A percentile compares a stretch with the other conserved stretches of the same genome.
phyloP scores from a whole-genome alignment of 1,284 basidiomycete genomes.

The Pterula multifida region DNA sequence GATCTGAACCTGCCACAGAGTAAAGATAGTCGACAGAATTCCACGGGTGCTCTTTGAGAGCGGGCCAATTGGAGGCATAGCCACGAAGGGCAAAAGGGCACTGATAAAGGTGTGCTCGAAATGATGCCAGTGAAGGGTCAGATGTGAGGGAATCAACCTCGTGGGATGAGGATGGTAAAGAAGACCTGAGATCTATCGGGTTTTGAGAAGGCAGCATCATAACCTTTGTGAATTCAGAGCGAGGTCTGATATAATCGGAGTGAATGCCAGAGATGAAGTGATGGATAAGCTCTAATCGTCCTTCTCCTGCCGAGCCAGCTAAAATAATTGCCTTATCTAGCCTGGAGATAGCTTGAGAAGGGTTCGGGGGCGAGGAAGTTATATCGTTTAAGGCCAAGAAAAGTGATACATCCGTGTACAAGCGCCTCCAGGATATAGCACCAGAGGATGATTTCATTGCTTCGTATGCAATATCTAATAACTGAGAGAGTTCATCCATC shows the following conservation, averaged over 20 bases:
- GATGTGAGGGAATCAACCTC: constrained; percentile 24
- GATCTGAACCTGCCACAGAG: constrained; percentile 57
- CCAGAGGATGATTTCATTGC: constrained; percentile 20
- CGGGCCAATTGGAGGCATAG: constrained; percentile 58
- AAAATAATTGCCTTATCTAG: constrained; percentile 79
- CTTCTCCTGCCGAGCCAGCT: constrained; percentile 63
- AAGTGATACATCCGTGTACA: constrained; percentile 58
- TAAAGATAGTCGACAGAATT: constrained; percentile 55
- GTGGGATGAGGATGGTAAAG: constrained; percentile 13
- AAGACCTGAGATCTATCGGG: neutral
- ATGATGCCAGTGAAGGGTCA: constrained; percentile 46
- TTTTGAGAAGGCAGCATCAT: neutral
- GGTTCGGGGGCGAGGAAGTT: constrained; percentile 12
- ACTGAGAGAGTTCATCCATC: constrained; percentile 14
- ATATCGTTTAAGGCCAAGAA: constrained; percentile 34
- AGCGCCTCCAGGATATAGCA: constrained; percentile 34
- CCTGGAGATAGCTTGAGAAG: constrained; percentile 32
- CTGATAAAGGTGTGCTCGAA: constrained; percentile 28
- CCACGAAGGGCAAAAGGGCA: constrained; percentile 66
- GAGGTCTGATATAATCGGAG: constrained; percentile 9
- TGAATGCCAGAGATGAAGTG: constrained; percentile 45
- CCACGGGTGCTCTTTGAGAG: constrained; percentile 61
- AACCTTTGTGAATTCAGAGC: neutral
- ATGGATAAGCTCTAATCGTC: constrained; percentile 47
- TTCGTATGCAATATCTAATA: constrained; percentile 23